phyloP scores from a whole-genome alignment of 768 basidiomycete genomes.

The Boletus rubropictus region DNA sequence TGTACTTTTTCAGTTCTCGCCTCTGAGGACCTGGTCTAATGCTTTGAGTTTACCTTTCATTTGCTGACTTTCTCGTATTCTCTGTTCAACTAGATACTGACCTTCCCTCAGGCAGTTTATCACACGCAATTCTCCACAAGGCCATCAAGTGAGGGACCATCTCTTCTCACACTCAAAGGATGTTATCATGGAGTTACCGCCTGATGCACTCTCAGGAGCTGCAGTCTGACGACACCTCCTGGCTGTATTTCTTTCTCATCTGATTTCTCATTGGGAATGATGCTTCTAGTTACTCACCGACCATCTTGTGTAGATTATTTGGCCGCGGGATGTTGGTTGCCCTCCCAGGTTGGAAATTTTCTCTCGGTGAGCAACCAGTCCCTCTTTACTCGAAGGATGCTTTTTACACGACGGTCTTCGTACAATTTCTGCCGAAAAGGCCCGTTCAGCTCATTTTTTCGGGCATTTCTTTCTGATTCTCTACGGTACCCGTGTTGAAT shows the following conservation, averaged over 20 bases:
- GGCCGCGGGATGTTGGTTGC: not conserved
- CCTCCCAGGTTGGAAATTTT: too few species aligned
- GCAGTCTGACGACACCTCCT: slow-evolving; percentile 11
- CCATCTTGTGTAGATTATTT: not conserved
- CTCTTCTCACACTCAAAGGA: slow-evolving; percentile 1
- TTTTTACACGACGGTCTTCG: slow-evolving; percentile 56
- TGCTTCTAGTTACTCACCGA: slow-evolving; percentile 1
- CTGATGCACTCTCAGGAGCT: slow-evolving; percentile 5
- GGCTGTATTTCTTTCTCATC: slow-evolving; percentile 12
- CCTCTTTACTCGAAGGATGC: not conserved
- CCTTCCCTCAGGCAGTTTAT: not conserved
- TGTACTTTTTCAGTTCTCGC: not conserved
- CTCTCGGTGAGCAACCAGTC: not conserved
- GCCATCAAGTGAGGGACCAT: not conserved
- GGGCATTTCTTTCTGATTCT: slow-evolving; percentile 70
- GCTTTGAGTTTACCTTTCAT: not conserved
- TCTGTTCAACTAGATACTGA: not conserved
- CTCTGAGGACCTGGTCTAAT: slow-evolving; percentile 9
- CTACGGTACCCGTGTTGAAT: not conserved
- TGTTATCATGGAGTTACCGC: slow-evolving; percentile 17
- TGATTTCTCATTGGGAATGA: not conserved
- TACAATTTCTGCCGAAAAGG: slow-evolving; percentile 72
- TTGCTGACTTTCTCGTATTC: not conserved
- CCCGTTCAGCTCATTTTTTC: slow-evolving; percentile 74
- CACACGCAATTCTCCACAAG: not conserved